Conservation (phyloP, 306 rosid species). For the Hippophae rhamnoides region DNA sequence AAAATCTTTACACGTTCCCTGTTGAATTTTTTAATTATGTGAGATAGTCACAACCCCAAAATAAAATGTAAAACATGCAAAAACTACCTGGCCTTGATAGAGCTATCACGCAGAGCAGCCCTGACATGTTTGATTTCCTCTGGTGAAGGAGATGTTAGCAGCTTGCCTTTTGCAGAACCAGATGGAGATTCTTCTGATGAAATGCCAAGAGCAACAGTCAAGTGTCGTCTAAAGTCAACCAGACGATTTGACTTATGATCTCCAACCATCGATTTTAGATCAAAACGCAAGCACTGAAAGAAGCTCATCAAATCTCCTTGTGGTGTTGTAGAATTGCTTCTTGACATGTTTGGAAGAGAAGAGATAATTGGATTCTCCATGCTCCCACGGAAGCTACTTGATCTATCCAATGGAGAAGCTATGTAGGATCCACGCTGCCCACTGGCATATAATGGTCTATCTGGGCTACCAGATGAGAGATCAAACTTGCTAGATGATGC, state of each 20-base stretch:
- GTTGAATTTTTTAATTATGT: conserved; percentile 32
- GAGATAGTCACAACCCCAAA: conserved; percentile 19
- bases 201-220: conserved; percentile 59
- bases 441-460: conserved; percentile 64
- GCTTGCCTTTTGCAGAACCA: conserved; percentile 68
- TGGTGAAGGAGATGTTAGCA: conserved; percentile 45
- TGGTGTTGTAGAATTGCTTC: conserved; percentile 55
- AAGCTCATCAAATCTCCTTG: conserved; percentile 66
- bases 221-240: conserved; percentile 52
- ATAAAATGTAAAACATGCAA: conserved; percentile 27
- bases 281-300: conserved; percentile 54
- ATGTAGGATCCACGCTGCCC: conserved; percentile 98
- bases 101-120: conserved; percentile 38
- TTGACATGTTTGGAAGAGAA: conserved; percentile 80
- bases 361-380: conserved; percentile 72
- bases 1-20: conserved; percentile 76
- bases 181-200: conserved; percentile 82
- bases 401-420: conserved; percentile 69
- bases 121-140: conserved; percentile 73
- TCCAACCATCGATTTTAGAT: conserved; percentile 53
- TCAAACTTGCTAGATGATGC: conserved; percentile 88
- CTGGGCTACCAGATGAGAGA: conserved; percentile 82
- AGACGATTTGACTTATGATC: conserved; percentile 73
- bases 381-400: conserved; percentile 84
- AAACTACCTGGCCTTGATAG: conserved; percentile 80